Conservation (phyloP, 2,329 filamentous ascomycete species). For the Metarhizium anisopliae region DNA sequence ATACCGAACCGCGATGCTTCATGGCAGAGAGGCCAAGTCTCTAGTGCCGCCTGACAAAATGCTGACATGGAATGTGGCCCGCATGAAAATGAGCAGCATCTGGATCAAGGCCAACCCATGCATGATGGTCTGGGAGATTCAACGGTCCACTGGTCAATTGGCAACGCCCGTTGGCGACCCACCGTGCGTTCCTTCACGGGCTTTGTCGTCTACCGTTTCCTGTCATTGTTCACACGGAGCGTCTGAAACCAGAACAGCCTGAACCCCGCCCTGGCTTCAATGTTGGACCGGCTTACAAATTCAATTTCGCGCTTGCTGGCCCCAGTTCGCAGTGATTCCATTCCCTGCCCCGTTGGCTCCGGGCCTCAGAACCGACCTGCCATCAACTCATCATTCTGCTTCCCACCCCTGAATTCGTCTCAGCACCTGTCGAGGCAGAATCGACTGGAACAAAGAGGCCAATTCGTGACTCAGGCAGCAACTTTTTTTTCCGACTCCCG, state of each 20-base stretch:
- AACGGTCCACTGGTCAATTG: too few relatives aligned
- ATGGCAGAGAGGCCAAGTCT: too few relatives aligned
- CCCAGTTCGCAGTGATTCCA: not conserved
- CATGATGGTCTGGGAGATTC: too few relatives aligned
- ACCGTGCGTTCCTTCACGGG: too few relatives aligned
- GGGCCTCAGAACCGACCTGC: not conserved
- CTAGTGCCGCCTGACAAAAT: too few relatives aligned
- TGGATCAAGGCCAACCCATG: too few relatives aligned
- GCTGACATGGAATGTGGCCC: too few relatives aligned
- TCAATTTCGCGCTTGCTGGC: not conserved
- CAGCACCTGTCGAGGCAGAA: not conserved
- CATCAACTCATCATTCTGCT: not conserved
- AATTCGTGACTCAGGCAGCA: constrained; percentile 27
- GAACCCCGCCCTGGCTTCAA: not conserved
- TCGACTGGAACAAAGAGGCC: constrained; percentile 15
- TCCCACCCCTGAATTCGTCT: not conserved
- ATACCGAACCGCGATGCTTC: too few relatives aligned
- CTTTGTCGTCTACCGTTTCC: too few relatives aligned
- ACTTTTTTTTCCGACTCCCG: constrained; percentile 9
- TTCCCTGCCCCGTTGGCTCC: not conserved
- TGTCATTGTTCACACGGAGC: too few relatives aligned
- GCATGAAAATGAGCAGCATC: too few relatives aligned
- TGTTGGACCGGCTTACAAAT: constrained; percentile 3
- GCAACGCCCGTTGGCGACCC: too few relatives aligned
- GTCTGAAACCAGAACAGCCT: not conserved